Conservation (phyloP, 2,329 filamentous ascomycete species). For the Exophiala viscosa region DNA sequence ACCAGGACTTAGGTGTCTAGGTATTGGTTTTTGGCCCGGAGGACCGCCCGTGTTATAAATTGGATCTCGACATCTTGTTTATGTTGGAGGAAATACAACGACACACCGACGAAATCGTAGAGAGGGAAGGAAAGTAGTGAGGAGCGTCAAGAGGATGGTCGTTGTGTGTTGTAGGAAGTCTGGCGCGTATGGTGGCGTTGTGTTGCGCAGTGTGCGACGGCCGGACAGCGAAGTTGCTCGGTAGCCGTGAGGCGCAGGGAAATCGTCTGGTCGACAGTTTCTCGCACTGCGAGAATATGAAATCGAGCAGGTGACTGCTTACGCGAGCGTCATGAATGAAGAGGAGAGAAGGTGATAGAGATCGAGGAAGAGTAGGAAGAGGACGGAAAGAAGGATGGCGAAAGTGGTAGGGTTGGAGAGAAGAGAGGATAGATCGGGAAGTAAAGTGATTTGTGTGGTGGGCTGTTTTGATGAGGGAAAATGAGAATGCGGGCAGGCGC, state of each 20-base stretch:
- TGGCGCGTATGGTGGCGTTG: constrained; percentile 13
- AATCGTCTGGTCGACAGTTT: neutral
- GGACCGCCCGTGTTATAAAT: constrained; percentile 44
- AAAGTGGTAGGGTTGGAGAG: neutral
- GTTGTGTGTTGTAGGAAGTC: neutral
- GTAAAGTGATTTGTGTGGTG: neutral
- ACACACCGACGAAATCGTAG: constrained; percentile 4
- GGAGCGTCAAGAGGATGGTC: neutral
- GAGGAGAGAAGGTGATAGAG: constrained; percentile 7
- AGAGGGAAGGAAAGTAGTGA: neutral
- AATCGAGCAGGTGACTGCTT: constrained; percentile 11
- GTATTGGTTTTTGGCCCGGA: constrained; percentile 30
- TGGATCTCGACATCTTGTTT: constrained; percentile 35
- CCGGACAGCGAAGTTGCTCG: neutral
- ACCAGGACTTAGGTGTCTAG: constrained; percentile 2
- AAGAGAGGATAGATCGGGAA: neutral
- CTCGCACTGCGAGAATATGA: neutral
- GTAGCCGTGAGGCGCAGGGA: constrained; percentile 1
- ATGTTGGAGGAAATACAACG: constrained; percentile 7
- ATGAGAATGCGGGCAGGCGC: constrained; percentile 6
- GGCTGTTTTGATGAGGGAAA: constrained; percentile 6
- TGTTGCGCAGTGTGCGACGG: neutral
- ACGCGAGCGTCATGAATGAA: constrained; percentile 13
- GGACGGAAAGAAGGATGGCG: constrained; percentile 1
- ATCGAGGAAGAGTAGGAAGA: constrained; percentile 2